These are phyloP conservation scores for Aspergillus sp. DNA, from an alignment of 2,329 filamentous ascomycete genomes.

Conservation along the genomic window DNA sequence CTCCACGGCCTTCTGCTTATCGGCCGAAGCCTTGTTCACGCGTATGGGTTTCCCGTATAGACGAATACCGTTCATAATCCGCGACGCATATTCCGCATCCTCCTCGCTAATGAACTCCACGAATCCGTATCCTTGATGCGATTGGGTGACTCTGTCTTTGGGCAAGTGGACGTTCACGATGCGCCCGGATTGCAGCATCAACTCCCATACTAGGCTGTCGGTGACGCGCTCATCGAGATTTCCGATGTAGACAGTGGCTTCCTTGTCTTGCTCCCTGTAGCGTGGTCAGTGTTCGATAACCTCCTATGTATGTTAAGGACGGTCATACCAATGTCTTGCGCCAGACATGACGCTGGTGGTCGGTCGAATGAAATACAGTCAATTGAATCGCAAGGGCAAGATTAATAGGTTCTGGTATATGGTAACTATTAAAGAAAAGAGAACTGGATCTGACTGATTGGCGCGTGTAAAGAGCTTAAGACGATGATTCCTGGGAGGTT, in stretches of 20 bases:
- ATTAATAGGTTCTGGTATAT: background rate
- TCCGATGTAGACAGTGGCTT: slow-evolving; percentile 94
- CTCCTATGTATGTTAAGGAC: background rate
- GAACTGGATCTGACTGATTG: background rate
- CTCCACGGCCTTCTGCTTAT: slow-evolving; percentile 88
- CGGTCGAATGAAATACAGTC: background rate
- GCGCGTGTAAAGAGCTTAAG: no score
- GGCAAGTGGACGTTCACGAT: slow-evolving; percentile 98
- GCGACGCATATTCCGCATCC: slow-evolving; percentile 92
- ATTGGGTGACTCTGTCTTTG: slow-evolving; percentile 94
- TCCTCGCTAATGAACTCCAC: slow-evolving; percentile 95
- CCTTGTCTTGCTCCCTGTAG: slow-evolving; percentile 90
- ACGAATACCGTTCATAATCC: slow-evolving; percentile 93
- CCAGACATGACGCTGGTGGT: slow-evolving; percentile 49
- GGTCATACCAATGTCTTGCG: slow-evolving; percentile 63
- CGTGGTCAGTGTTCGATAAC: slow-evolving; percentile 9
- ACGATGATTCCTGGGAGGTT: background rate
- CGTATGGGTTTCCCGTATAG: slow-evolving; percentile 90
- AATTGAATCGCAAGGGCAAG: background rate
- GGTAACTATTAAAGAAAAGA: background rate
- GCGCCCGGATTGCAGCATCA: slow-evolving; percentile 95
- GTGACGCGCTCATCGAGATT: slow-evolving; percentile 96
- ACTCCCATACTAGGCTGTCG: slow-evolving; percentile 86
- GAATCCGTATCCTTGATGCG: slow-evolving; percentile 96
- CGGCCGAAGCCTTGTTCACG: slow-evolving; percentile 88